Base-by-base conservation (phyloP, 164 flowering plant species). In the Cinnamomum chago region DNA sequence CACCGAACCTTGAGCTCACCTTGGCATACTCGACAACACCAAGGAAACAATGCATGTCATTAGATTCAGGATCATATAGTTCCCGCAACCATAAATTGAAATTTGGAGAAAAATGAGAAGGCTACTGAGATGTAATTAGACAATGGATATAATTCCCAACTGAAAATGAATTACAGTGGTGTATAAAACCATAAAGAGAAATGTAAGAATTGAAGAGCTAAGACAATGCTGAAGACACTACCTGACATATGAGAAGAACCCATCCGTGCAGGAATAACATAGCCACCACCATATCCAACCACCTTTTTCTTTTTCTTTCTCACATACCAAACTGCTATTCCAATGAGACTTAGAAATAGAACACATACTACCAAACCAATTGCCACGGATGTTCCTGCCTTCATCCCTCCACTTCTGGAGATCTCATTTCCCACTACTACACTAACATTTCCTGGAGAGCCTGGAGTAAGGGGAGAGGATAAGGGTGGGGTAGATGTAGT, bases 241-340 rank as follows among this genome's bases (percentile, higher is more conserved):
- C 97, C 93, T 76, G 97, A 77, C 72, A 52, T 75, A 4, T 84
- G 86, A 33, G 92, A 87, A 62, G 88, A 85, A 27, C 78, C 86
- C 15, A 28, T 7, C 0, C 88, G 83, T 20, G 89, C 81, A 76
- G 97, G 90, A 84, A 83, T 76, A 65, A 84, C 71, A 74, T 87
- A 79, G 62, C 81, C 87, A 70, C 84, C 86, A 75, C 76, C 75
- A 62, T 72, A 79, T 70, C 82, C 83, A 70, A 88, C 65, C 60
- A 18, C 72, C 77, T 82, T 83, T 75, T 75, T 88, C 84, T 81
- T 90, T 60, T 79, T 78, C 81, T 79, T 90, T 81, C 75, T 81
- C 30, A 79, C 5, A 67, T 77, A 86, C 84, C 85, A 83, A 7
- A 81, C 62, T 30, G 70, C 74, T 18, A 82, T 2, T 47, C 81